Evolutionary conservation across 192 early-diverging fungal species (phyloP), one percentile per base, ranked within the genome.

Genomic region (Rhizophagus prolifer): DNA sequence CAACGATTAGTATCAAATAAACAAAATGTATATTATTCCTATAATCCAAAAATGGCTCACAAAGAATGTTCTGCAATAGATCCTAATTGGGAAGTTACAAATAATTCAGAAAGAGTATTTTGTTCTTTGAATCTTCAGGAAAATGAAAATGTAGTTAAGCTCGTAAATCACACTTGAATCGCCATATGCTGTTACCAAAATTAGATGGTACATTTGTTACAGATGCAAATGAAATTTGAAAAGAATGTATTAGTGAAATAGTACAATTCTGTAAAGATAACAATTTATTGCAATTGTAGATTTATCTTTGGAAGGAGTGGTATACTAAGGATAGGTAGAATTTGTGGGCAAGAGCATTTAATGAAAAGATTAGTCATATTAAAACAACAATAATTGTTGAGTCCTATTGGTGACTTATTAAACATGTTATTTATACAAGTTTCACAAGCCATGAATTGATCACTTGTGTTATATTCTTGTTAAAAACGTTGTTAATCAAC

Each of bases 161-260:
- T 68, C 7, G 36, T 68, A 7, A 31, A 68, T 21, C 12, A 38
- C 66, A 68, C 34, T 68, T 36, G 3, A 38, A 28, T 36, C 13
- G 16, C 19, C 36, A 68, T 38, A 36, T 46, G 6, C 23, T 63
- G 21, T 28, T 63, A 21, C 62, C 62, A n/a, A 28, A 28, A 12
- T 10, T 25, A n/a, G 7, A 38, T 44, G 36, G 41, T 19, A 3
- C 2, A 16, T 23, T 44, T 68, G n/a, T 38, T 41, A 23, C 23
- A 68, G 21, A 36, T 36, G 12, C 66, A 46, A 23, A 68, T n/a
- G 14, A 68, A 68, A 68, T 68, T 38, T 68, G 66, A 36, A 68
- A 36, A 41, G 13, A 36, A 68, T 36, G 36, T 38, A 19, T 68
- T 46, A 16, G 38, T 41, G 36, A 68, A 12, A 68, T 68, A 9